These are phyloP conservation scores for Nicotiana tabacum DNA, from an alignment of 257 asterid genomes.

Conservation along the genomic window DNA sequence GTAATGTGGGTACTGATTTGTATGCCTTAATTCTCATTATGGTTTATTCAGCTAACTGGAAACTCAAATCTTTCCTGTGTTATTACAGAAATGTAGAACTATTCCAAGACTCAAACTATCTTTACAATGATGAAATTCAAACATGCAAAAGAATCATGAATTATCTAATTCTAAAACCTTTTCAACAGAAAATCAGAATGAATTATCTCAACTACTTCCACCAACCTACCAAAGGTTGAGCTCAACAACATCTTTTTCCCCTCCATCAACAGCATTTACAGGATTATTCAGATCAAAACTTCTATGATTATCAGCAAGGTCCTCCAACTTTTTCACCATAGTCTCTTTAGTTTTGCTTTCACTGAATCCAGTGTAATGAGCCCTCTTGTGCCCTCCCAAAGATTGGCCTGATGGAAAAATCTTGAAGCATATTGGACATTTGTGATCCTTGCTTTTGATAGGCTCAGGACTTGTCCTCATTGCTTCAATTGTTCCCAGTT, in stretches of 20 bases:
- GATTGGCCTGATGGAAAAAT: constrained; percentile 74
- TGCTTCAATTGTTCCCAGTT: constrained; percentile 5
- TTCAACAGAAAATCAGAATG: not conserved
- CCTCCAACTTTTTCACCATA: constrained; percentile 18
- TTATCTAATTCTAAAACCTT: not conserved
- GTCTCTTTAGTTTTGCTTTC: constrained; percentile 31
- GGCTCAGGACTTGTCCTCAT: constrained; percentile 15
- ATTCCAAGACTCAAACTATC: not conserved
- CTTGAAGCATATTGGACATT: constrained; percentile 58
- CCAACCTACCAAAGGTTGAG: constrained; percentile 38
- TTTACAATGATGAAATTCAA: not conserved
- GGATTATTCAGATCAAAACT: constrained; percentile 48
- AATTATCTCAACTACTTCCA: constrained; percentile 26
- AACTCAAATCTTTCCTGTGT: not conserved
- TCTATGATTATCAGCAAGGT: constrained; percentile 14
- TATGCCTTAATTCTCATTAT: not conserved
- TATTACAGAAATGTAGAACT: not conserved
- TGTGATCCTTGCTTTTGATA: constrained; percentile 21
- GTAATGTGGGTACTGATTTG: not conserved
- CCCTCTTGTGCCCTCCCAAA: constrained; percentile 85
- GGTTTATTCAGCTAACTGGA: not conserved
- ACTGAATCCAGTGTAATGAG: constrained; percentile 38
- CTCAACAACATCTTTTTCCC: constrained; percentile 16
- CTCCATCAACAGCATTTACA: constrained; percentile 20
- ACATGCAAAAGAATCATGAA: constrained; percentile 8